Evolutionary conservation across 495 filamentous ascomycete genomes (phyloP).

Genomic region (Mytilinidion resinicola): DNA sequence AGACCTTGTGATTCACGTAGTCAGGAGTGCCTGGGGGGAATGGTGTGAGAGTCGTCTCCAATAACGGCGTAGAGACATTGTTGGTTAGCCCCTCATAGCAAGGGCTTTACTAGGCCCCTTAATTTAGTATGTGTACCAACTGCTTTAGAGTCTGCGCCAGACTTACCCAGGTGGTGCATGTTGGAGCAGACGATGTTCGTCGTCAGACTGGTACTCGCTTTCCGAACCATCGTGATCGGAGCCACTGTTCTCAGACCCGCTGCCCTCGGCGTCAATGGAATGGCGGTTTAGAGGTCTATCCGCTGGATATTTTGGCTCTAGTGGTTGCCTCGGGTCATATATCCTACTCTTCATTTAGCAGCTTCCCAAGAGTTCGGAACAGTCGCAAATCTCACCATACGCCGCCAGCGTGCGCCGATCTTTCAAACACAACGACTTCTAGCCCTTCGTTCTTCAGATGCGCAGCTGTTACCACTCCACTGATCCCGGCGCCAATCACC

Average conservation of each 20-base stretch:
- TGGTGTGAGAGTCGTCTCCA: constrained; percentile 50
- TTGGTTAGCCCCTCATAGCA: constrained; percentile 58
- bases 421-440: constrained; percentile 60
- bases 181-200: constrained; percentile 23
- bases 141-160: too few species aligned
- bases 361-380: background rate
- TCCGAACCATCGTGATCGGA: too few species aligned
- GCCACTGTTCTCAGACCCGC: too few species aligned
- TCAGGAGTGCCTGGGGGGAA: constrained; percentile 56
- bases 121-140: background rate
- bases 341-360: constrained; percentile 35
- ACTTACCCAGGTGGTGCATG: constrained; percentile 50
- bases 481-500: constrained; percentile 66
- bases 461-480: constrained; percentile 56
- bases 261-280: too few species aligned
- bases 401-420: constrained; percentile 52
- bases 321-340: constrained; percentile 52
- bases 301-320: constrained; percentile 51
- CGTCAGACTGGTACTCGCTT: too few species aligned
- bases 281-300: too few species aligned
- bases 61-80: constrained; percentile 58
- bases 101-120: constrained; percentile 32
- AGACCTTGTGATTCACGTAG: constrained; percentile 49
- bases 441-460: constrained; percentile 55
- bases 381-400: constrained; percentile 47